Percentiles rank a stretch among this genome's conserved stretches.
These are phyloP conservation scores for Exophiala viscosa DNA, from an alignment of 2,329 filamentous ascomycete species.

Conservation along the genomic window DNA sequence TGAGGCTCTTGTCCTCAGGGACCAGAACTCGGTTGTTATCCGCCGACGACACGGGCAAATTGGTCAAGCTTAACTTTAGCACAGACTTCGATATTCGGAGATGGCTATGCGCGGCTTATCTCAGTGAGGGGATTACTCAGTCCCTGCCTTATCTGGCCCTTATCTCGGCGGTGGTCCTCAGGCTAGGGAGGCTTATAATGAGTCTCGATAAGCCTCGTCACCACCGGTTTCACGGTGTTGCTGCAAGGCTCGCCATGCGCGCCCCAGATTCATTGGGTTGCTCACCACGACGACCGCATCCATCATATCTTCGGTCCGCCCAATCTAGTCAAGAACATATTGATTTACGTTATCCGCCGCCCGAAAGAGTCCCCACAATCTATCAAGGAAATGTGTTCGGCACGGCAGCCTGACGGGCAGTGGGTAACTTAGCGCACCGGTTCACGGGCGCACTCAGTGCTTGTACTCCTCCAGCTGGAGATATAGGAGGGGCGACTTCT, in stretches of 20 bases:
- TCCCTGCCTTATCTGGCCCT: too few species aligned
- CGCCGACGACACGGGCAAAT: constrained; percentile 3
- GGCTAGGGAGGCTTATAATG: too few species aligned
- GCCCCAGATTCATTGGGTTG: too few species aligned
- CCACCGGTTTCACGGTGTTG: too few species aligned
- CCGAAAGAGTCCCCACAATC: background rate
- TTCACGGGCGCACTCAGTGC: background rate
- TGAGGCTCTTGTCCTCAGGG: background rate
- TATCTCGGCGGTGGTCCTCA: too few species aligned
- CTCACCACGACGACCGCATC: background rate
- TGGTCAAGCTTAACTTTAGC: too few species aligned
- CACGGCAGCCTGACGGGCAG: background rate
- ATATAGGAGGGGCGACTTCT: constrained; percentile 1
- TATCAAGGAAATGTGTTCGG: background rate
- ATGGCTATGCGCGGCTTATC: too few species aligned
- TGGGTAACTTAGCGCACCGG: constrained; percentile 1
- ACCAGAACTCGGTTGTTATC: constrained; percentile 4
- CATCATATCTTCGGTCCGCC: background rate
- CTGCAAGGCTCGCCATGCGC: too few species aligned
- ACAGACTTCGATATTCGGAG: too few species aligned
- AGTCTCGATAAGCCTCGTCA: too few species aligned
- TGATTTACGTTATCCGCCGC: constrained; percentile 6
- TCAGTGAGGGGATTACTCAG: too few species aligned
- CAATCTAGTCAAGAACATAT: background rate
- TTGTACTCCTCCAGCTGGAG: constrained; percentile 3